Percentiles rank a stretch among this genome's conserved stretches.
Conservation (phyloP, 257 asterid species). For the Anisodus tanguticus region DNA sequence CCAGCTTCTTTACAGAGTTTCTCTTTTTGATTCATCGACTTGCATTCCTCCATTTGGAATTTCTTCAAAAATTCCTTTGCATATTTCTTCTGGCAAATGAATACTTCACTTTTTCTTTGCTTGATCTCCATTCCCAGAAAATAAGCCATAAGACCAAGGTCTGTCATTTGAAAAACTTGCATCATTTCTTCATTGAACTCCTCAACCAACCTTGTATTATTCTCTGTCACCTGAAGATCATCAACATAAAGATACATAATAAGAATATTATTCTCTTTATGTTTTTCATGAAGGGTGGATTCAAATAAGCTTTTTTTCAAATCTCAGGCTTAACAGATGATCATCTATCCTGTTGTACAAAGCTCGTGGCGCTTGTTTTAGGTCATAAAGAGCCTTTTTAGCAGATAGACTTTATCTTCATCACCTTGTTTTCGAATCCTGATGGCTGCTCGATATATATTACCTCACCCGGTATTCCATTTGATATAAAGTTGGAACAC, state of each 20-base stretch:
- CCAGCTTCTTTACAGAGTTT: too few species aligned
- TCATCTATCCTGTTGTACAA: background rate
- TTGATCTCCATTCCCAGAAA: background rate
- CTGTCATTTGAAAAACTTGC: background rate
- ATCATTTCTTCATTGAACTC: background rate
- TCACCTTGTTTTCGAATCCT: background rate
- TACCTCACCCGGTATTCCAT: background rate
- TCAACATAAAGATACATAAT: slow-evolving; percentile 1
- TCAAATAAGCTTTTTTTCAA: background rate
- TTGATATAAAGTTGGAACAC: background rate
- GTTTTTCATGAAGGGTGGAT: background rate
- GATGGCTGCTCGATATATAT: background rate
- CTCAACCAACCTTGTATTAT: background rate
- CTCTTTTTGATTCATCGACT: background rate
- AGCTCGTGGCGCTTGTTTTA: background rate
- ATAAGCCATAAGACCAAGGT: background rate
- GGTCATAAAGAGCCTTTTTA: background rate
- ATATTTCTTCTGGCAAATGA: slow-evolving; percentile 12
- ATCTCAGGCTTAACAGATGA: background rate
- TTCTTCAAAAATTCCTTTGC: background rate
- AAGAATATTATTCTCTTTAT: too few species aligned
- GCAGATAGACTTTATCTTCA: background rate
- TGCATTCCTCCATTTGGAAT: slow-evolving; percentile 11
- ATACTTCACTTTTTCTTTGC: background rate
- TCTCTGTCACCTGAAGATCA: background rate